Evolutionary conservation across 257 asterid species (phyloP).

Genomic region (Haberlea rhodopensis): DNA sequence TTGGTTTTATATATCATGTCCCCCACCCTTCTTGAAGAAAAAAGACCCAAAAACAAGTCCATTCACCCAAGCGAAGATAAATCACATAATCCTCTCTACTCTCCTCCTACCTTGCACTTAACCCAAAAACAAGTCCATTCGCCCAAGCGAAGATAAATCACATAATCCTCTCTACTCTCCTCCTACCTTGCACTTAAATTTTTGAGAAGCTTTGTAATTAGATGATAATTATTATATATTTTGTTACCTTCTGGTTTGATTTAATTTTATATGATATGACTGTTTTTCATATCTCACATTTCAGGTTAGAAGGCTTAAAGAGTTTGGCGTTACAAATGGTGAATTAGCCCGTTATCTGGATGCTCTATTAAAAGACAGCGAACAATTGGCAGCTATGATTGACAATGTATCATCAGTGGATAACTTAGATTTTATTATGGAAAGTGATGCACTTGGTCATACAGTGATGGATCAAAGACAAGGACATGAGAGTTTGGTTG

Average conservation of each 20-base stretch:
- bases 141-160: neutral
- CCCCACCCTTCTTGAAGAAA: neutral
- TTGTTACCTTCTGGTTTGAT: conserved; percentile 13
- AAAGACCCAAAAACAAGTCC: too few relatives aligned
- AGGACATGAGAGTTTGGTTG: conserved; percentile 93
- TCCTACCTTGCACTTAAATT: conserved; percentile 1
- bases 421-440: conserved; percentile 94
- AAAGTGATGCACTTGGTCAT: conserved; percentile 96
- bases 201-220: neutral
- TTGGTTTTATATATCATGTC: conserved; percentile 16
- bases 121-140: neutral
- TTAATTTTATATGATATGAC: conserved; percentile 18
- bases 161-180: neutral
- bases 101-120: conserved; percentile 1
- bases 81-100: neutral
- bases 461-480: conserved; percentile 97
- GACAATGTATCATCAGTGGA: conserved; percentile 97
- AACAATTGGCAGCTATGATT: conserved; percentile 97
- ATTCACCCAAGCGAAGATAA: neutral
- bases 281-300: conserved; percentile 18
- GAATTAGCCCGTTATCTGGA: conserved; percentile 92
- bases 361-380: conserved; percentile 95
- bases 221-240: neutral
- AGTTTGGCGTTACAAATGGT: conserved; percentile 96
- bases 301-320: conserved; percentile 98